Evolutionary conservation across 2,329 filamentous ascomycete species (phyloP), one percentile per base, ranked within the genome.

Genomic region (Trichophaea hybrida): DNA sequence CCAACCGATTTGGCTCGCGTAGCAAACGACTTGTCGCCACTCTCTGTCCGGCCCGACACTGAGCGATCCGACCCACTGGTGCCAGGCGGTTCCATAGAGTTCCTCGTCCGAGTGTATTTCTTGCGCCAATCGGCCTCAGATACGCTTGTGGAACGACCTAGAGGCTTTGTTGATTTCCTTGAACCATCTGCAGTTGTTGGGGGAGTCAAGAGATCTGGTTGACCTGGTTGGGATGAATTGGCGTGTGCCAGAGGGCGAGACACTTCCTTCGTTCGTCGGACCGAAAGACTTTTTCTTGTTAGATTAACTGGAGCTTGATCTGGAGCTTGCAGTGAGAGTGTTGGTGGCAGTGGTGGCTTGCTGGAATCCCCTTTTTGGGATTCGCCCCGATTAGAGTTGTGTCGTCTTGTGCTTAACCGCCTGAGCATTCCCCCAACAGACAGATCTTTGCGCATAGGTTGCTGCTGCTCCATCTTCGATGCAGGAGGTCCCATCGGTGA

Each of bases 211-310:
- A 94, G 77, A 61, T 91, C 88, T 61, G 84, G 81, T 65, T 90
- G 85, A 61, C 89, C 85, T 37, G 83, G 80, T 68, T 88, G 82
- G 68, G 75, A 76, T 60, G 75, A 74, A 37, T 72, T 75, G 84
- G 61, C 74, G 81, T 62, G 73, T 79, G 62, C 76, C 68, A 63
- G 72, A 76, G 61, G 72, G 73, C 61, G 24, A 55, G n/a, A 24
- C 17, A 62, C 73, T 59, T 80, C 79, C 48, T 80, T 74, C 34
- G 77, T 74, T 64, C 80, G 76, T 60, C 81, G 82, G 65, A 96
- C 86, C 70, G 88, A 94, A 71, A 96, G 94, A 71, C 89, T 94
- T 73, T 94, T 94, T 56, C 86, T 80, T 1, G 87, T 82, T n/a
- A 67, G 58, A 57, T 68, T 64, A 24, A 64, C 65, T 33, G 81